phyloP scores from a whole-genome alignment of 2,329 filamentous ascomycete species.

The Colletotrichum neosansevieriae region DNA sequence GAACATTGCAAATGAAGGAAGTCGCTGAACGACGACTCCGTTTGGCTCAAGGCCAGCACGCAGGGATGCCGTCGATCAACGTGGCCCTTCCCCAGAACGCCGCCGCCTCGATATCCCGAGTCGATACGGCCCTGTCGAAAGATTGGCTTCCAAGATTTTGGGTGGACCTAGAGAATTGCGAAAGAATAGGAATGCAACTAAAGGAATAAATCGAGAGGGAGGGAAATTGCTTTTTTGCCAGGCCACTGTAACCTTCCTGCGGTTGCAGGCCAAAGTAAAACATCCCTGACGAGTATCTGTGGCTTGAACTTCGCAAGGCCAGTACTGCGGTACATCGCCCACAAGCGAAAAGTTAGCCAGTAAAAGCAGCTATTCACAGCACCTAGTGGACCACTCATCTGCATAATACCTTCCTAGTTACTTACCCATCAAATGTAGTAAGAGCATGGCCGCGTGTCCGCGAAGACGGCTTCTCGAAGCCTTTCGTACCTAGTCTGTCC shows the following conservation, averaged over 20 bases:
- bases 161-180: slow-evolving; percentile 5
- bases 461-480: slow-evolving; percentile 26
- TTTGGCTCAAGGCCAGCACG: neutral
- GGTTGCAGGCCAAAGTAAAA: no score
- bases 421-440: no score
- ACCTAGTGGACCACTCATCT: no score
- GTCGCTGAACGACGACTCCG: neutral
- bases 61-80: slow-evolving; percentile 31
- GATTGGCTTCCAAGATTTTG: slow-evolving; percentile 17
- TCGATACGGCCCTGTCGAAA: slow-evolving; percentile 14
- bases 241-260: slow-evolving; percentile 13
- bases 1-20: neutral
- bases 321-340: no score
- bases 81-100: slow-evolving; percentile 21
- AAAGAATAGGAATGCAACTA: neutral
- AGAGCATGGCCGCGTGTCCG: slow-evolving; percentile 2
- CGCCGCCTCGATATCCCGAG: slow-evolving; percentile 8
- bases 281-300: no score
- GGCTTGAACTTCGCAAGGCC: no score
- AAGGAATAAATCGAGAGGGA: neutral
- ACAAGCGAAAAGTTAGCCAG: no score
- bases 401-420: no score
- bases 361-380: no score
- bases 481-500: neutral
- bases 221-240: slow-evolving; percentile 15